phyloP scores from a whole-genome alignment of 2,329 filamentous ascomycete genomes.

The Ophiocordyceps sinensis region DNA sequence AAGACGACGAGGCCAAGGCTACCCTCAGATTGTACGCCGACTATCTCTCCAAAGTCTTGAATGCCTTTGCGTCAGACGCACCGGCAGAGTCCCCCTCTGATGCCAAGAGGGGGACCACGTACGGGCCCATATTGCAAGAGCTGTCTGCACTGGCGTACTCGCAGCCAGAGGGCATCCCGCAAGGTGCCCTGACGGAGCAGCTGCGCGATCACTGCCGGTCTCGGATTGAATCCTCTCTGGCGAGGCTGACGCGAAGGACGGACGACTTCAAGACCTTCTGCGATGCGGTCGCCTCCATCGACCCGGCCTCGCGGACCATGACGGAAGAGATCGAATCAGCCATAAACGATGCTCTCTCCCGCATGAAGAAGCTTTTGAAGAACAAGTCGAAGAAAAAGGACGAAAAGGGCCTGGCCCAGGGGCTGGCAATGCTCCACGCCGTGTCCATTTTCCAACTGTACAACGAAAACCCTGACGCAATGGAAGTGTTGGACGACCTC shows the following conservation, averaged over 20 bases:
- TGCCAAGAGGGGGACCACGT: conserved; percentile 13
- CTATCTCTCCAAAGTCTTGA: conserved; percentile 38
- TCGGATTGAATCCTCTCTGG: conserved; percentile 42
- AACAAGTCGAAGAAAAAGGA: conserved; percentile 17
- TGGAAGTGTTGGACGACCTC: conserved; percentile 72
- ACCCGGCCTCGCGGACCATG: conserved; percentile 36
- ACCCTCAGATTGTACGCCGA: conserved; percentile 35
- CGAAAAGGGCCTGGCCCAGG: conserved; percentile 34
- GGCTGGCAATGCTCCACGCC: conserved; percentile 68
- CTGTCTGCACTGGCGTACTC: conserved; percentile 43
- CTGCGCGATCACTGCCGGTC: conserved; percentile 38
- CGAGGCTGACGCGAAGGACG: conserved; percentile 38
- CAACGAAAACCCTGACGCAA: conserved; percentile 74
- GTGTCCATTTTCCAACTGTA: conserved; percentile 80
- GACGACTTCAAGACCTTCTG: conserved; percentile 40
- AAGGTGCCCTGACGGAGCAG: conserved; percentile 33
- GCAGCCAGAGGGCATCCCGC: conserved; percentile 23
- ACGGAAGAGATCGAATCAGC: conserved; percentile 39
- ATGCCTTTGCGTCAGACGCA: conserved; percentile 15
- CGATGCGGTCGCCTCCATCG: conserved; percentile 37
- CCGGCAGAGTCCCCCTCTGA: conserved; percentile 12
- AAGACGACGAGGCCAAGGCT: conserved; percentile 13
- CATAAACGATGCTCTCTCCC: conserved; percentile 34
- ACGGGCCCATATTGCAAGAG: conserved; percentile 30
- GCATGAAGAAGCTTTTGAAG: conserved; percentile 38